Evolutionary conservation across 176 grass and related monocot species (phyloP).

Genomic region (Secale cereale): DNA sequence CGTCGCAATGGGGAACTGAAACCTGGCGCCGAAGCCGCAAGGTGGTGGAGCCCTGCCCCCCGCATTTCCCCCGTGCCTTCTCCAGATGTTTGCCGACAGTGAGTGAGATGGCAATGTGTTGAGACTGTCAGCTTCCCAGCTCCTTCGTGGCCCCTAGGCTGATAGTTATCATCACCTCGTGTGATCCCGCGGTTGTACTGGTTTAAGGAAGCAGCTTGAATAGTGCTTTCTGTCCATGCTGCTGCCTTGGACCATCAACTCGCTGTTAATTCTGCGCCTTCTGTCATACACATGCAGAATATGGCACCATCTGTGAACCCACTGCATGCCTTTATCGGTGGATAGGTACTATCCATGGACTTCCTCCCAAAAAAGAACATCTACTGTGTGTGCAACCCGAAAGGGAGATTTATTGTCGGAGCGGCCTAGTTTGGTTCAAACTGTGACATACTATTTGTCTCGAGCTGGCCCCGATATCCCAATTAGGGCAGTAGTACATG

Average conservation of each 20-base stretch:
- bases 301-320: not conserved
- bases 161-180: not conserved
- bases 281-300: not conserved
- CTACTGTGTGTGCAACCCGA: not conserved
- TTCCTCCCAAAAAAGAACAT: not conserved
- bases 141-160: not conserved
- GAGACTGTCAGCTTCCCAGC: not conserved
- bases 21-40: not conserved
- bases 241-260: not conserved
- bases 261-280: not conserved
- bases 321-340: not conserved
- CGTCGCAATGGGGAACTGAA: constrained; percentile 1
- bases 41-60: not conserved
- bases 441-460: not conserved
- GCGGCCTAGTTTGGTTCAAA: not conserved
- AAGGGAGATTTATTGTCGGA: not conserved
- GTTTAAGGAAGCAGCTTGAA: not conserved
- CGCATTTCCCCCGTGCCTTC: not conserved
- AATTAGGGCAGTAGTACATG: not conserved
- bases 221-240: not conserved
- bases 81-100: not conserved
- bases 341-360: not conserved
- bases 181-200: not conserved
- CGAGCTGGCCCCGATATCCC: not conserved
- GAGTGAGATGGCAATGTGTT: not conserved